phyloP scores from a whole-genome alignment of 2,329 filamentous ascomycete genomes.

The Diplodia mutila region DNA sequence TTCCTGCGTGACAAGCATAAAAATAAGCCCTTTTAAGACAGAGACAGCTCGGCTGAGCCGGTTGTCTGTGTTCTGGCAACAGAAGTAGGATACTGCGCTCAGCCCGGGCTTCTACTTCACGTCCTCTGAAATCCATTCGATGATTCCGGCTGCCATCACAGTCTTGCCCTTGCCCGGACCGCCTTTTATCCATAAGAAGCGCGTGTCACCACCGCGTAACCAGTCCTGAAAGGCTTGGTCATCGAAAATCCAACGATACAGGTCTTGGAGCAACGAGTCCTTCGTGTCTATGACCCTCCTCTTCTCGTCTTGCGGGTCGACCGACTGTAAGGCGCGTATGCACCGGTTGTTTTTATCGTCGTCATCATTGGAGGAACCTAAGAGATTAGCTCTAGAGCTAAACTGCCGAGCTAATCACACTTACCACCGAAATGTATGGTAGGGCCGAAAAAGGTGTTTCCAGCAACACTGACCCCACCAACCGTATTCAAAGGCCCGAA shows the following conservation, averaged over 20 bases:
- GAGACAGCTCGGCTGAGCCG: conserved; percentile 34
- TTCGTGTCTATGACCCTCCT: conserved; percentile 29
- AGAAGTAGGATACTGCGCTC: conserved; percentile 29
- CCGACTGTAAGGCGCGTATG: conserved; percentile 24
- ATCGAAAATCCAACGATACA: conserved; percentile 33
- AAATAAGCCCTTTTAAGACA: conserved; percentile 34
- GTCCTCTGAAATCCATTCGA: conserved; percentile 28
- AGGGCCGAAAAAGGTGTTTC: too few species aligned
- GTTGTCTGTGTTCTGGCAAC: conserved; percentile 35
- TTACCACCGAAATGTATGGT: too few species aligned
- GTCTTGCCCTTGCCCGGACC: conserved; percentile 44
- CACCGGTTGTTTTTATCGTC: conserved; percentile 26
- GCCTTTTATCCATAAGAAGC: conserved; percentile 45
- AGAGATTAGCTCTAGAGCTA: too few species aligned
- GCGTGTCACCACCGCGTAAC: conserved; percentile 30
- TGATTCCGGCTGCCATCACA: conserved; percentile 37
- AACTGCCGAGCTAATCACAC: too few species aligned
- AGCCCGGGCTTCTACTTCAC: conserved; percentile 8
- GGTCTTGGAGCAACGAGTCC: conserved; percentile 28
- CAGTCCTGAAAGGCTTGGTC: conserved; percentile 33
- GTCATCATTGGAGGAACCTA: conserved; percentile 22
- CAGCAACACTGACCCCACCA: too few species aligned
- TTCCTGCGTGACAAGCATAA: conserved; percentile 31
- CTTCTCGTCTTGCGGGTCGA: conserved; percentile 28
- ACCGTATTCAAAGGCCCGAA: too few species aligned